Evolutionary conservation across 805 yeast species (phyloP).

Genomic region (Brettanomyces bruxellensis): DNA sequence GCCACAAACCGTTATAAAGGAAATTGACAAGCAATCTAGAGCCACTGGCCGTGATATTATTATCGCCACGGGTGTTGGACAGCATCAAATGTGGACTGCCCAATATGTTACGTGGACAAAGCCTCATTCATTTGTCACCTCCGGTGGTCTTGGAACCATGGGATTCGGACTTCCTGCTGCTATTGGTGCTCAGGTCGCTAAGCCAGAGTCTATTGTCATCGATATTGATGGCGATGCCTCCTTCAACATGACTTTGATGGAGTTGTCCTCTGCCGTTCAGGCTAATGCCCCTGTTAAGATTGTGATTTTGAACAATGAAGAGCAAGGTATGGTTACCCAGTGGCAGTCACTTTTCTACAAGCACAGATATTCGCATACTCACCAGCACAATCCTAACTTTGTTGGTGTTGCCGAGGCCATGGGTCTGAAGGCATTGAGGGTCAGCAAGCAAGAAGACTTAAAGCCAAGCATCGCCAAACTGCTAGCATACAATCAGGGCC

Average conservation of each 20-base stretch:
- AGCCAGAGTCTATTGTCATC: conserved; percentile 89
- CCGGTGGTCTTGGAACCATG: conserved; percentile 99
- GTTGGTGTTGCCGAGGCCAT: conserved; percentile 89
- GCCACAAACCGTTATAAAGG: conserved; percentile 86
- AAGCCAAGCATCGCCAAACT: conserved; percentile 52
- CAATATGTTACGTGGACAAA: conserved; percentile 91
- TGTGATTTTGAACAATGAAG: conserved; percentile 88
- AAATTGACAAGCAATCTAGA: conserved; percentile 63
- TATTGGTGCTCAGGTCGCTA: conserved; percentile 95
- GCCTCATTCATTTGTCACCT: conserved; percentile 92
- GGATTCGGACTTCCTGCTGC: conserved; percentile 97
- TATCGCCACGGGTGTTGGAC: conserved; percentile 97
- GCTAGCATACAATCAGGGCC: conserved; percentile 65
- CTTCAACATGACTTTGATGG: conserved; percentile 96
- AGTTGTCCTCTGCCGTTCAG: conserved; percentile 90
- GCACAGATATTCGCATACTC: conserved; percentile 96
- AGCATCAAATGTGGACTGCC: conserved; percentile 99
- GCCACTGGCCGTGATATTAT: conserved; percentile 64
- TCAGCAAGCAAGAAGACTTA: conserved; percentile 60
- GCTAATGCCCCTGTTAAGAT: conserved; percentile 86
- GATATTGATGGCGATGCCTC: conserved; percentile 99
- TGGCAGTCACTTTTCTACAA: conserved; percentile 98
- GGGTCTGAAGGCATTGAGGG: conserved; percentile 80
- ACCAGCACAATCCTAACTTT: conserved; percentile 91
- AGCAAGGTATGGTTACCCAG: conserved; percentile 99